Percentiles rank a stretch among this genome's conserved stretches.
These are phyloP conservation scores for Sporothrix phasma DNA, from an alignment of 2,329 filamentous ascomycete genomes.

Conservation along the genomic window DNA sequence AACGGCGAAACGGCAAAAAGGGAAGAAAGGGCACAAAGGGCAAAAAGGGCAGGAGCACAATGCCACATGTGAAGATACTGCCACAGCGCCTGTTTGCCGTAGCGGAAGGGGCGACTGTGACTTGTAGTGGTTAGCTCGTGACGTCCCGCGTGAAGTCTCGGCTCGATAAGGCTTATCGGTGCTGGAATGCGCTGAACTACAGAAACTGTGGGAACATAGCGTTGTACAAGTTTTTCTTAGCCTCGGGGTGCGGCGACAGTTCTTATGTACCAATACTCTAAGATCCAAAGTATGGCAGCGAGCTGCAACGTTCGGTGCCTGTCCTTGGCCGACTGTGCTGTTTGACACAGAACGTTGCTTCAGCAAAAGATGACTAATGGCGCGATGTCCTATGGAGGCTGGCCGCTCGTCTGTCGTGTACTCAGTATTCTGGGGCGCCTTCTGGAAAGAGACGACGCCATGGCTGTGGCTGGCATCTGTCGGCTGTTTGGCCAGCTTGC, in stretches of 20 bases:
- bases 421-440: not conserved
- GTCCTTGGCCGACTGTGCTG: too few relatives aligned
- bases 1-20: not conserved
- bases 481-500: not conserved
- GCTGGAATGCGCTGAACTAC: not conserved
- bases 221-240: slow-evolving; percentile 4
- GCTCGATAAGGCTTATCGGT: slow-evolving; percentile 9
- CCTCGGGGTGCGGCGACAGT: not conserved
- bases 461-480: not conserved
- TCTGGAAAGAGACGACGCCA: not conserved
- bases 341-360: not conserved
- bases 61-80: slow-evolving; percentile 6
- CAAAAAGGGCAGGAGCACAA: slow-evolving; percentile 1
- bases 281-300: too few relatives aligned
- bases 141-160: not conserved
- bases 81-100: not conserved
- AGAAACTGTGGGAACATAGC: too few relatives aligned
- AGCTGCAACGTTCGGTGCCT: not conserved
- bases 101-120: slow-evolving; percentile 6
- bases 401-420: not conserved
- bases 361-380: not conserved
- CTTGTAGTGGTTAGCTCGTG: not conserved
- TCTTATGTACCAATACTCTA: too few relatives aligned
- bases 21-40: not conserved
- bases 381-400: not conserved